phyloP scores from a whole-genome alignment of 257 asterid genomes.

The Penstemon eatonii region DNA sequence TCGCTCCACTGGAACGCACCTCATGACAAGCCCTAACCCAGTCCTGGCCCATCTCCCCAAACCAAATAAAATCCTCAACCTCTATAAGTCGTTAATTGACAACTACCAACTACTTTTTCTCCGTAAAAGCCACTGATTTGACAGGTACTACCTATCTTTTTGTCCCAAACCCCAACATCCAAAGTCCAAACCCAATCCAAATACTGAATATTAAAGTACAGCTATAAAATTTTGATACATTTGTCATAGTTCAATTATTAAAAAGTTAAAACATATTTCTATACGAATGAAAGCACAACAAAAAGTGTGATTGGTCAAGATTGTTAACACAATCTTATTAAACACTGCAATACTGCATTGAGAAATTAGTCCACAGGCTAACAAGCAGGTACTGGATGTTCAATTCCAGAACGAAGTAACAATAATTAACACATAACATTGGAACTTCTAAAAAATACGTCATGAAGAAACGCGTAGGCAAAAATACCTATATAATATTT shows the following conservation, averaged over 20 bases:
- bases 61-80: background rate
- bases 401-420: background rate
- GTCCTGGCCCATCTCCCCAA: too few species aligned
- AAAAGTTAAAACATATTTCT: background rate
- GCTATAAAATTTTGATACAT: background rate
- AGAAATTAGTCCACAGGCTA: background rate
- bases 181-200: too few species aligned
- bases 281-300: background rate
- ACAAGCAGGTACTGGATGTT: background rate
- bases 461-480: background rate
- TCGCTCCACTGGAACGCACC: too few species aligned
- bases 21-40: background rate
- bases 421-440: background rate
- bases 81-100: background rate
- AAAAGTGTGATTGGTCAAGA: background rate
- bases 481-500: background rate
- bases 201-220: background rate
- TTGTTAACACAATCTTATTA: too few species aligned
- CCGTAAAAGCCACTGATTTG: background rate
- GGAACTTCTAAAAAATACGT: background rate
- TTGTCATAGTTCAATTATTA: background rate
- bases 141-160: background rate
- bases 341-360: too few species aligned
- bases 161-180: too few species aligned
- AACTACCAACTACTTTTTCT: background rate